Base-by-base conservation (phyloP, 2,329 filamentous ascomycete species). In the Aspergillus glaucus region DNA sequence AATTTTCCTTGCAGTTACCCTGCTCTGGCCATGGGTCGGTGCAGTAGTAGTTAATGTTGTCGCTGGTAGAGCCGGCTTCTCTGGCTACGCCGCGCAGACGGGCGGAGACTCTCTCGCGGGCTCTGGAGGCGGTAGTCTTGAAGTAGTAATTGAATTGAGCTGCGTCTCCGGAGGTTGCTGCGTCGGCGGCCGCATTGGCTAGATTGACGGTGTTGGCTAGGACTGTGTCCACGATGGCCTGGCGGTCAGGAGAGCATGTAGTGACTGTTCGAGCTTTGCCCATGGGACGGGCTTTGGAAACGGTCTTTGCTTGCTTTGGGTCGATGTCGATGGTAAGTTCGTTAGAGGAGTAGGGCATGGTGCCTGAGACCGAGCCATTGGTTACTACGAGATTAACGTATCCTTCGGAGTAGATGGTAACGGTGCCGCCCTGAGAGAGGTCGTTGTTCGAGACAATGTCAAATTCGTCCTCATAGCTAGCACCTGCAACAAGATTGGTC, bases 311-410 rank as follows among this genome's bases (percentile, higher is more conserved):
- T 44, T 75, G 62, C 9, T 67, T 67, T 15, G 78, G 81, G 53
- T 86, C 76, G 39, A 87, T 72, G 5, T 74, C 66, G 51, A 84
- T 71, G 45, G 72, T 73, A 43, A 86, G 65, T 14, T 73, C 71
- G 68, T 86, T 86, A 60, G 79, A 82, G 46, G 73, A 68, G 68
- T 78, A 86, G 9, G 75, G 63, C 2, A 85, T 63, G 41, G 74
- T 75, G 44, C 79, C 81, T 8, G 75, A 64, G 32, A 87, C 73
- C 37, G 75, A 68, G 43, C 75, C 71, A 40, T 69, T 69, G 19
- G 74, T 70, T 26, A 82, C 79, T 26, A 82, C 79, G 48, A 77
- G 78, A 7, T 79, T 77, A 40, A 86, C 72, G 9, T 74, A 71
- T 5, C 84, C 84, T 4, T 69, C 67, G 4, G 81, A 74, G 47